Percentiles rank a stretch among this genome's conserved stretches.
Evolutionary conservation across 305 asterid genomes (phyloP).

Genomic region (Fraxinus albicans): DNA sequence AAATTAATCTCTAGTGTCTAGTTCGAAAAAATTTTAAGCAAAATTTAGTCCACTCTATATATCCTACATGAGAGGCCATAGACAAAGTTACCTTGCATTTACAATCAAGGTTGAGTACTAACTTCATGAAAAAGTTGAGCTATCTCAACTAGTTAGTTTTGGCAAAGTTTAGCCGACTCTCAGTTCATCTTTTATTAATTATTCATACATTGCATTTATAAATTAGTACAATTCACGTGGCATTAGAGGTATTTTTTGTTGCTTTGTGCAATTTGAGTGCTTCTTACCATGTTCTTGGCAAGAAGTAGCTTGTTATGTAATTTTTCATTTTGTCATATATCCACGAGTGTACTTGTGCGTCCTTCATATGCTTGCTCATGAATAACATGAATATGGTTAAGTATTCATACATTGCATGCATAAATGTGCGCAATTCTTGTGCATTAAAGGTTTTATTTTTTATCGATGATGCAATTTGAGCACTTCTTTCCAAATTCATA

Average conservation of each 20-base stretch:
- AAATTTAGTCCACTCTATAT: background rate
- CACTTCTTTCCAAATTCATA: background rate
- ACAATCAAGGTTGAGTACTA: no score
- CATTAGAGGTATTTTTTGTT: background rate
- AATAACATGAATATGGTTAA: background rate
- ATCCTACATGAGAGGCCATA: no score
- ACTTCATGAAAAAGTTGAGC: no score
- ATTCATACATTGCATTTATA: background rate
- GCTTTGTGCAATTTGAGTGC: background rate
- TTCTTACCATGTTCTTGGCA: background rate
- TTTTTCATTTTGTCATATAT: background rate
- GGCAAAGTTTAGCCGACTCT: background rate
- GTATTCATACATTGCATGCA: background rate
- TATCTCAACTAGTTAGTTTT: no score
- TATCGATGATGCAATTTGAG: background rate
- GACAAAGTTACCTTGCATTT: no score
- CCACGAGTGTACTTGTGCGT: background rate
- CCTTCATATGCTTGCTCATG: background rate
- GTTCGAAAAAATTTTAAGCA: background rate
- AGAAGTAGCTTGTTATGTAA: background rate
- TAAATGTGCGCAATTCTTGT: background rate
- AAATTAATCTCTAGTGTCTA: background rate
- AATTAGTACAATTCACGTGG: background rate
- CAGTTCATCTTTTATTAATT: background rate
- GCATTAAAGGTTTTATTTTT: background rate